These are phyloP conservation scores for Pythium aquatile DNA, from an alignment of 352 stramenopile species.

Conservation along the genomic window DNA sequence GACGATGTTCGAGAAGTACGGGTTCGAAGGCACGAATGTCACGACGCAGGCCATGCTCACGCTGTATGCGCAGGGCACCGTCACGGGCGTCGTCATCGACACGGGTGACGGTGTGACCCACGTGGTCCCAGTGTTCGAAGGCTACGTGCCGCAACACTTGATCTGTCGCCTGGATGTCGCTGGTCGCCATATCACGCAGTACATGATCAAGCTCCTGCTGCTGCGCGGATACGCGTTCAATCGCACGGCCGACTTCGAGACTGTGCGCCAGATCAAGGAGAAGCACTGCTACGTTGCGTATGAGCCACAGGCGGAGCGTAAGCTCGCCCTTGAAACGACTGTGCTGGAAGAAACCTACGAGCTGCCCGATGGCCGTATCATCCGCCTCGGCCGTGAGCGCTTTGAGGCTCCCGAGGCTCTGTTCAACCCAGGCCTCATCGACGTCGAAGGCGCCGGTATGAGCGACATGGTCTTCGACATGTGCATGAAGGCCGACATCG, in stretches of 20 bases:
- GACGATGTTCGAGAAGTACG: constrained; percentile 94
- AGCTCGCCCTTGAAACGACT: constrained; percentile 89
- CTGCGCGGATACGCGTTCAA: constrained; percentile 92
- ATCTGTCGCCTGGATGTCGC: constrained; percentile 91
- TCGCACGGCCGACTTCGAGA: constrained; percentile 91
- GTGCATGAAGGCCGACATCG: constrained; percentile 96
- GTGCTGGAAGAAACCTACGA: constrained; percentile 91
- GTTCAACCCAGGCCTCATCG: constrained; percentile 96
- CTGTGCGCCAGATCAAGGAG: constrained; percentile 93
- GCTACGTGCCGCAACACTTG: constrained; percentile 88
- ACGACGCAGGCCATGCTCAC: constrained; percentile 93
- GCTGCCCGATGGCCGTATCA: constrained; percentile 97
- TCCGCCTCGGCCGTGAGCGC: constrained; percentile 93
- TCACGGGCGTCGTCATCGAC: constrained; percentile 92
- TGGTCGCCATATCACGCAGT: constrained; percentile 92
- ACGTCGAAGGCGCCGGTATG: constrained; percentile 94
- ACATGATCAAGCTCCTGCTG: constrained; percentile 94
- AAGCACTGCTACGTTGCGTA: constrained; percentile 93
- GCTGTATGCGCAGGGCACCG: constrained; percentile 89
- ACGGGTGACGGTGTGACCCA: constrained; percentile 94
- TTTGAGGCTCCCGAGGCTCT: constrained; percentile 96
- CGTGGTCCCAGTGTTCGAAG: constrained; percentile 90
- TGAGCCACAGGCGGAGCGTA: constrained; percentile 84
- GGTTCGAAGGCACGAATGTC: constrained; percentile 88
- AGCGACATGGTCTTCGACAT: constrained; percentile 98